A percentile compares a stretch with the other conserved stretches of the same genome.
Evolutionary conservation across 257 asterid genomes (phyloP).

Genomic region (Gardenia jasminoides): DNA sequence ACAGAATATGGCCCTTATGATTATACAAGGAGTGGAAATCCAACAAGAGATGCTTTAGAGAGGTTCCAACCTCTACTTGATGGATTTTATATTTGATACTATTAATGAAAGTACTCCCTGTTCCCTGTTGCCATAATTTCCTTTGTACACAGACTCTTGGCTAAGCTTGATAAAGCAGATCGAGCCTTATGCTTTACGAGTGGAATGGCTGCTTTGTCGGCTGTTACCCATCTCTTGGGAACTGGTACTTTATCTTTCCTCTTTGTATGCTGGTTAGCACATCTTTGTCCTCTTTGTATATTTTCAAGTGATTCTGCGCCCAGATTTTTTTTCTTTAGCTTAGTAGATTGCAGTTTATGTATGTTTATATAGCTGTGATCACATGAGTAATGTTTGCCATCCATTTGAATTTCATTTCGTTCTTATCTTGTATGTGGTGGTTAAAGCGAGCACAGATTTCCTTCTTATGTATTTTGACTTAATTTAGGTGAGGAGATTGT

Average conservation of each 20-base stretch:
- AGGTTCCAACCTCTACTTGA: constrained; percentile 45
- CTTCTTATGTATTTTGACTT: not conserved
- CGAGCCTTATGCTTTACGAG: constrained; percentile 91
- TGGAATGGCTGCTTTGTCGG: constrained; percentile 98
- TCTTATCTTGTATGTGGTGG: not conserved
- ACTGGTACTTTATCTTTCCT: constrained; percentile 43
- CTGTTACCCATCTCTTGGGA: constrained; percentile 79
- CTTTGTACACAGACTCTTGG: constrained; percentile 60
- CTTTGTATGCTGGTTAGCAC: not conserved
- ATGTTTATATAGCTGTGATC: not conserved
- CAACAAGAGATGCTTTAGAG: constrained; percentile 85
- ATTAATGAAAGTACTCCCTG: constrained; percentile 5
- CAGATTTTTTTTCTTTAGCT: not conserved
- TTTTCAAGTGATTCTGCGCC: not conserved
- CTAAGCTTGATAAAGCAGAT: constrained; percentile 90
- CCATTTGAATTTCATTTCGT: not conserved
- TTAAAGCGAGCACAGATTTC: not conserved
- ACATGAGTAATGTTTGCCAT: not conserved
- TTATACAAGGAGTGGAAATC: constrained; percentile 97
- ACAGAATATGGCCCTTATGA: constrained; percentile 73
- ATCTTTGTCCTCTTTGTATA: not conserved
- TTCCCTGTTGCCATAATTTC: constrained; percentile 13
- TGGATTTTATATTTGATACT: constrained; percentile 15
- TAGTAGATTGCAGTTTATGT: not conserved
- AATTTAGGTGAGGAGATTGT: constrained; percentile 75